These are phyloP conservation scores for Falciphora oryzae DNA, from an alignment of 2,329 filamentous ascomycete genomes.

Conservation along the genomic window DNA sequence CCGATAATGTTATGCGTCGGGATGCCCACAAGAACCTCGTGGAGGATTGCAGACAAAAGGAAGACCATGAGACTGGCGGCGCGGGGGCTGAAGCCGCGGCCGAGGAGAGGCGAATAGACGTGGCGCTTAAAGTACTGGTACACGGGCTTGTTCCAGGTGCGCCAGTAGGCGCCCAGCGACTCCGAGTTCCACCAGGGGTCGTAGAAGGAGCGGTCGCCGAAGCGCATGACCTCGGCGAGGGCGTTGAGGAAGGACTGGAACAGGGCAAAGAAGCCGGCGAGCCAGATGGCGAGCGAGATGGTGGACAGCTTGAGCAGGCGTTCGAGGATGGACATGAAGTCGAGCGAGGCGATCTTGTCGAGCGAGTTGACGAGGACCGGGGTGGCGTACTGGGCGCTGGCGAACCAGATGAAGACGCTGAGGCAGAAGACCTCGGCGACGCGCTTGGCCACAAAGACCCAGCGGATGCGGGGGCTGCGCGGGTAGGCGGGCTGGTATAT, in stretches of 20 bases:
- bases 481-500: conserved; percentile 98
- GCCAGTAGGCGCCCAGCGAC: conserved; percentile 84
- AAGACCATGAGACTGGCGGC: conserved; percentile 79
- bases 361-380: conserved; percentile 87
- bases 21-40: conserved; percentile 88
- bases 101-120: conserved; percentile 82
- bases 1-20: conserved; percentile 92
- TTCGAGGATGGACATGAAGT: conserved; percentile 77
- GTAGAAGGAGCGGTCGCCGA: conserved; percentile 93
- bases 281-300: conserved; percentile 93
- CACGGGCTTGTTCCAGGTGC: conserved; percentile 96
- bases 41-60: conserved; percentile 77
- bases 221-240: conserved; percentile 80
- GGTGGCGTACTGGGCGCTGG: conserved; percentile 88
- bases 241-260: conserved; percentile 93
- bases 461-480: conserved; percentile 72
- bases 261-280: conserved; percentile 92
- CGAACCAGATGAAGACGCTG: conserved; percentile 89
- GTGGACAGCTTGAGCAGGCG: conserved; percentile 91
- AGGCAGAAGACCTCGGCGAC: conserved; percentile 71
- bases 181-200: conserved; percentile 97
- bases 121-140: conserved; percentile 96
- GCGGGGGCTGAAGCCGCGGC: conserved; percentile 68
- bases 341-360: conserved; percentile 75
- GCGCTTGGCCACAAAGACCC: conserved; percentile 82